Conservation (phyloP, 352 stramenopile species). For the Phytophthora fragariaefolia region DNA sequence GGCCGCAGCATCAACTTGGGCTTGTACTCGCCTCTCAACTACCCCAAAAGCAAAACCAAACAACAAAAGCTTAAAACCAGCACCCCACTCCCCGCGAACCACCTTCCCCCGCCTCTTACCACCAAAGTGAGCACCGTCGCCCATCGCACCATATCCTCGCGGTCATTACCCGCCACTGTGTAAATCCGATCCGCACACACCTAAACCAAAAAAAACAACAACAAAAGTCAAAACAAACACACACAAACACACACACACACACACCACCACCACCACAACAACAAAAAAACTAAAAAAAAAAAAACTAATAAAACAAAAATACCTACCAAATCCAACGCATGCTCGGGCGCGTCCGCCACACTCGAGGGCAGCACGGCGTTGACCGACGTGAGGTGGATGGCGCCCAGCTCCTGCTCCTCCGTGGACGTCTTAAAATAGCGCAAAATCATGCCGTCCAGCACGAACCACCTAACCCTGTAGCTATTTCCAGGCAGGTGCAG, state of each 20-base stretch:
- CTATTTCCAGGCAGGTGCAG: constrained; percentile 83
- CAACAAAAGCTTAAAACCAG: not conserved
- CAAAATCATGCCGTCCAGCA: constrained; percentile 90
- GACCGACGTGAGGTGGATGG: constrained; percentile 87
- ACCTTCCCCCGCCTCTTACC: constrained; percentile 40
- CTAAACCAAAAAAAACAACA: constrained; percentile 31
- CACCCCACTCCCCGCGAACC: too few relatives aligned
- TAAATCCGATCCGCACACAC: constrained; percentile 91
- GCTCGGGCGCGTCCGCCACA: constrained; percentile 85
- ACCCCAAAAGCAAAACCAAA: constrained; percentile 1
- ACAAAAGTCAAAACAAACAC: constrained; percentile 12
- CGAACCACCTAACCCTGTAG: constrained; percentile 88
- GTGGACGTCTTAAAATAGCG: constrained; percentile 88
- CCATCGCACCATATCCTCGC: constrained; percentile 91
- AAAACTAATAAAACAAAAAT: constrained; percentile 4
- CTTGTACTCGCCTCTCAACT: constrained; percentile 88
- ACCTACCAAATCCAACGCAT: constrained; percentile 83
- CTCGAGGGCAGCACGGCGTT: constrained; percentile 90
- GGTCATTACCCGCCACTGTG: constrained; percentile 83
- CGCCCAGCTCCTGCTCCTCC: constrained; percentile 90
- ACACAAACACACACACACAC: too few relatives aligned
- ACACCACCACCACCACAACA: not conserved
- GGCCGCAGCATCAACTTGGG: constrained; percentile 89
- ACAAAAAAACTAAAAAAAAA: not conserved
- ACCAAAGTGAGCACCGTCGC: constrained; percentile 87